A percentile compares a stretch with the other conserved stretches of the same genome.
phyloP scores from a whole-genome alignment of 2,329 filamentous ascomycete genomes.

The Cercospora sesami region DNA sequence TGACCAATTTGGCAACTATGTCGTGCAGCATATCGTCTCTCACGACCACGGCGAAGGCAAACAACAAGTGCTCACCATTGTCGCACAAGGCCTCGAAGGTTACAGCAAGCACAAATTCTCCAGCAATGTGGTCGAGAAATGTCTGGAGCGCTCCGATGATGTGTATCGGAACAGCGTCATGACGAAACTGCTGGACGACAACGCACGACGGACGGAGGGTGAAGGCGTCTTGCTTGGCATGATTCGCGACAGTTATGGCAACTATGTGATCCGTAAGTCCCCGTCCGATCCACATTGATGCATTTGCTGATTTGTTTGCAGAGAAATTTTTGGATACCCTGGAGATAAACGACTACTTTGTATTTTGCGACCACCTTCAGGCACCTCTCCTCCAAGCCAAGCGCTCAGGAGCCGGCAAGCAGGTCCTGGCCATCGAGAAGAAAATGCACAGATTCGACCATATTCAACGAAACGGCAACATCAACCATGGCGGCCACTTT shows the following conservation, averaged over 20 bases:
- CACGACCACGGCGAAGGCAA: constrained; percentile 73
- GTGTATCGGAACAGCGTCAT: constrained; percentile 71
- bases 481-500: constrained; percentile 6
- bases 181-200: constrained; percentile 57
- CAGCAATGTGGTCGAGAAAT: constrained; percentile 96
- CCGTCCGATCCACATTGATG: not conserved
- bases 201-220: constrained; percentile 51
- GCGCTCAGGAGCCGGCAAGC: constrained; percentile 45
- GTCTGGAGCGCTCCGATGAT: constrained; percentile 69
- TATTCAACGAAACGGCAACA: constrained; percentile 21
- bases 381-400: constrained; percentile 50
- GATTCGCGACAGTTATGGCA: constrained; percentile 89
- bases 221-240: constrained; percentile 70
- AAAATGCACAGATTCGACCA: constrained; percentile 49
- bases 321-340: constrained; percentile 72
- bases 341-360: constrained; percentile 43
- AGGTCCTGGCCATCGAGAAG: constrained; percentile 50
- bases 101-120: constrained; percentile 95
- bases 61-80: constrained; percentile 68
- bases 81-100: constrained; percentile 68
- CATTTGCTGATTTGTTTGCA: constrained; percentile 42
- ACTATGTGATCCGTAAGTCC: constrained; percentile 94
- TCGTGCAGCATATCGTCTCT: constrained; percentile 86
- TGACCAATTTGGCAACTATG: constrained; percentile 94
- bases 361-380: constrained; percentile 45